Conservation (phyloP, 2,329 filamentous ascomycete genomes). For the Apiospora arundinis region DNA sequence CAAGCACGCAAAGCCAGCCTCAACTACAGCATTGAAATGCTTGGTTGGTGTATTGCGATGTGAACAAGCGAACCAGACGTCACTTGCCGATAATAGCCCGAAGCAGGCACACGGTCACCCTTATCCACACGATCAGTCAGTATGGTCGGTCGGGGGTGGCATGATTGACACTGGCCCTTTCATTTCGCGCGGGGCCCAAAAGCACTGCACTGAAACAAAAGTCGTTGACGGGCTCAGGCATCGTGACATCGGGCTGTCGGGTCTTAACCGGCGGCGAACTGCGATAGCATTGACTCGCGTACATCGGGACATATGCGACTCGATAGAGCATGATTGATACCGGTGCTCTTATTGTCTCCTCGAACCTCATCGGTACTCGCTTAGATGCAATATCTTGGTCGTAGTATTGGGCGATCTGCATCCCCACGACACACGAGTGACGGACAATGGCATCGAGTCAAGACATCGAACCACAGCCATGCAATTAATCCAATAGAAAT, state of each 20-base stretch:
- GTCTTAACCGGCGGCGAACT: background rate
- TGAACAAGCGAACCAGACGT: background rate
- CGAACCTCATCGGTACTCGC: background rate
- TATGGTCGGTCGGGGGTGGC: background rate
- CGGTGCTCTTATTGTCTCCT: background rate
- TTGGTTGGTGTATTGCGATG: background rate
- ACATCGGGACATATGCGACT: background rate
- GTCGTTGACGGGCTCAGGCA: background rate
- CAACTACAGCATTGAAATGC: background rate
- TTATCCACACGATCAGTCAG: background rate
- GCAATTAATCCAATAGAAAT: background rate
- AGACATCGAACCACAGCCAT: background rate
- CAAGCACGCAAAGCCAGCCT: slow-evolving; percentile 2
- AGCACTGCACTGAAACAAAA: background rate
- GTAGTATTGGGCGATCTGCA: background rate
- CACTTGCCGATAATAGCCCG: background rate
- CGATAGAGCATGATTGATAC: background rate
- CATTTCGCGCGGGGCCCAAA: background rate
- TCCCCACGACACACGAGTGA: background rate
- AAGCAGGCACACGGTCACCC: background rate
- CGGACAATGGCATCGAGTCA: background rate
- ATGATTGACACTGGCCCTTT: slow-evolving; percentile 7
- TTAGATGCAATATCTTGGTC: background rate
- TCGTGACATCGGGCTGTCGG: background rate
- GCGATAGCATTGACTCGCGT: background rate